These are phyloP conservation scores for Carex arenaria DNA, from an alignment of 202 grass and related monocot genomes.

Conservation along the genomic window DNA sequence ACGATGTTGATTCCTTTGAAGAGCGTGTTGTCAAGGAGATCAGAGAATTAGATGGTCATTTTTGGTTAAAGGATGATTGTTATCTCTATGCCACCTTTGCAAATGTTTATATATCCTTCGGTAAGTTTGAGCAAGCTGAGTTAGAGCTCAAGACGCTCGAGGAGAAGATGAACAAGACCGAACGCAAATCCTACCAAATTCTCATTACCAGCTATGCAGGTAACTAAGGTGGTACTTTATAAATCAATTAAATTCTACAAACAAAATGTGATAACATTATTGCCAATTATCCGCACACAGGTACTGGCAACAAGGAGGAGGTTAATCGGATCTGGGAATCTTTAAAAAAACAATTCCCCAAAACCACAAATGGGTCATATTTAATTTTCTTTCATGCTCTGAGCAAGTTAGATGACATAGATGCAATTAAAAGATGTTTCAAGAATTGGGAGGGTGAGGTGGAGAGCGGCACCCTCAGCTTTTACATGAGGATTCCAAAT, in stretches of 20 bases:
- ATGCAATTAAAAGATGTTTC: slow-evolving; percentile 48
- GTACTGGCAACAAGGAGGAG: slow-evolving; percentile 48
- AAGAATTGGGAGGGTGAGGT: slow-evolving; percentile 57
- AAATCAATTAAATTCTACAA: neutral
- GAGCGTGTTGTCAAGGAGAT: slow-evolving; percentile 52
- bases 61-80: slow-evolving; percentile 32
- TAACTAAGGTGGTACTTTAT: neutral
- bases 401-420: slow-evolving; percentile 49
- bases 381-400: slow-evolving; percentile 59
- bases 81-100: slow-evolving; percentile 59
- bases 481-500: slow-evolving; percentile 56
- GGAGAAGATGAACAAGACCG: slow-evolving; percentile 24
- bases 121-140: slow-evolving; percentile 49
- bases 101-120: slow-evolving; percentile 53
- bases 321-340: slow-evolving; percentile 55
- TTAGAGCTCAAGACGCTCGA: slow-evolving; percentile 61
- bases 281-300: neutral
- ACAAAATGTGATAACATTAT: neutral
- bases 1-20: slow-evolving; percentile 50
- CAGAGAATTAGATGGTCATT: slow-evolving; percentile 7
- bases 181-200: slow-evolving; percentile 50
- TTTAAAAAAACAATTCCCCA: slow-evolving; percentile 43
- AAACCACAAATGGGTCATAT: slow-evolving; percentile 56
- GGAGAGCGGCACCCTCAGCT: slow-evolving; percentile 4
- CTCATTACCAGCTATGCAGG: slow-evolving; percentile 59